phyloP scores from a whole-genome alignment of 1,284 basidiomycete genomes.

The Trametes pubescens region DNA sequence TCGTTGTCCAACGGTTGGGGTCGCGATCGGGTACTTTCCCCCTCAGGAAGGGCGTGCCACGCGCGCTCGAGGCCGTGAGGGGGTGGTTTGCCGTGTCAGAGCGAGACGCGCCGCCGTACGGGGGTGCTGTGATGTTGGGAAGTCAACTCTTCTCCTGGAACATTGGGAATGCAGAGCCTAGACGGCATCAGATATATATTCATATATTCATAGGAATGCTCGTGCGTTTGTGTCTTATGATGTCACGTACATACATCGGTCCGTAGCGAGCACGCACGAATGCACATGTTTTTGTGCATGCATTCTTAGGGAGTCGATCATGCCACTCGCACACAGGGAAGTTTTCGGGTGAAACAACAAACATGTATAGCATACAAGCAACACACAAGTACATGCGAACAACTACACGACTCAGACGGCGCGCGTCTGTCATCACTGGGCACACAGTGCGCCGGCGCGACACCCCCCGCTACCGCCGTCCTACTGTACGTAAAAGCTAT shows the following conservation, averaged over 20 bases:
- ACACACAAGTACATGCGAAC: slow-evolving; percentile 12
- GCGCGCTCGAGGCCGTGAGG: slow-evolving; percentile 48
- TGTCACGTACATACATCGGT: no score
- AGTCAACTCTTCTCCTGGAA: slow-evolving; percentile 42
- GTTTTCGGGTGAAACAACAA: slow-evolving; percentile 1
- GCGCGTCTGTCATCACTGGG: slow-evolving; percentile 13
- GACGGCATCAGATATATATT: slow-evolving; percentile 38
- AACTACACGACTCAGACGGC: slow-evolving; percentile 10
- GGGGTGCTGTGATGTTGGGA: slow-evolving; percentile 41
- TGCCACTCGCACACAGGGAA: not conserved
- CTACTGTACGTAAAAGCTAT: slow-evolving; percentile 2
- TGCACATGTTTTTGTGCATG: not conserved
- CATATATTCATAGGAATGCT: not conserved
- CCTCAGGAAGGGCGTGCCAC: slow-evolving; percentile 46
- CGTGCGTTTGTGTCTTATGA: not conserved
- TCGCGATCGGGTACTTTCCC: slow-evolving; percentile 51
- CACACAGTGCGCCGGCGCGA: slow-evolving; percentile 22
- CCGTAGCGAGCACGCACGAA: no score
- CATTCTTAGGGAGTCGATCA: not conserved
- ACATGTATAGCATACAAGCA: slow-evolving; percentile 17
- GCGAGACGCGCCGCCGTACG: slow-evolving; percentile 25
- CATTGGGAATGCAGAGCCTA: slow-evolving; percentile 41
- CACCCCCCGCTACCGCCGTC: slow-evolving; percentile 15
- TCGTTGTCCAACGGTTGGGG: slow-evolving; percentile 40
- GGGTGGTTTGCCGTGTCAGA: slow-evolving; percentile 60